Percentiles rank a stretch among this genome's conserved stretches.
phyloP scores from a whole-genome alignment of 768 basidiomycete species.

The Neoboletus subvelutipes region DNA sequence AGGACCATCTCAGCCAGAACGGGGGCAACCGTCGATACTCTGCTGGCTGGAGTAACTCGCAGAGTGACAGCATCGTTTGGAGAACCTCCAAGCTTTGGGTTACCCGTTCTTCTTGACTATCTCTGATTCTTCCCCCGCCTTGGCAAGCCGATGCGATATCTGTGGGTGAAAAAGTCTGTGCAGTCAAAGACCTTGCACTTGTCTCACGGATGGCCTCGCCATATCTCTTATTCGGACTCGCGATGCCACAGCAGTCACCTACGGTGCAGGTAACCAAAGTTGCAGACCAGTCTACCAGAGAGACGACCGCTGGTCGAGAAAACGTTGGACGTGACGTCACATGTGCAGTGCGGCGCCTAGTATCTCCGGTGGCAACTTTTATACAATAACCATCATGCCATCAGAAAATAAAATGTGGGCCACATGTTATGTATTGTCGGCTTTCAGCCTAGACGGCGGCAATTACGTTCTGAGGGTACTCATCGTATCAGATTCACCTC shows the following conservation, averaged over 20 bases:
- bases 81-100: not conserved
- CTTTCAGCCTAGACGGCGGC: conserved; percentile 13
- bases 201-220: not conserved
- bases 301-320: too few species aligned
- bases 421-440: not conserved
- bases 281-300: not conserved
- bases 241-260: not conserved
- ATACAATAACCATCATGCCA: not conserved
- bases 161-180: not conserved
- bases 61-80: not conserved
- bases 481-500: not conserved
- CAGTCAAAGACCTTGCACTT: not conserved
- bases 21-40: too few species aligned
- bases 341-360: not conserved
- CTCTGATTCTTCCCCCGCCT: too few species aligned
- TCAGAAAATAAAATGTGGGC: too few species aligned
- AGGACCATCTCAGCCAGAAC: not conserved
- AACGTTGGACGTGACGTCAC: too few species aligned
- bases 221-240: not conserved
- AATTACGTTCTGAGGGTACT: not conserved
- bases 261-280: not conserved
- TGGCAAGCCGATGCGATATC: too few species aligned
- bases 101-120: not conserved
- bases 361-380: not conserved
- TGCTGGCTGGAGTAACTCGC: not conserved